phyloP scores from a whole-genome alignment of 495 filamentous ascomycete genomes.

The Aspergillus baeticus region DNA sequence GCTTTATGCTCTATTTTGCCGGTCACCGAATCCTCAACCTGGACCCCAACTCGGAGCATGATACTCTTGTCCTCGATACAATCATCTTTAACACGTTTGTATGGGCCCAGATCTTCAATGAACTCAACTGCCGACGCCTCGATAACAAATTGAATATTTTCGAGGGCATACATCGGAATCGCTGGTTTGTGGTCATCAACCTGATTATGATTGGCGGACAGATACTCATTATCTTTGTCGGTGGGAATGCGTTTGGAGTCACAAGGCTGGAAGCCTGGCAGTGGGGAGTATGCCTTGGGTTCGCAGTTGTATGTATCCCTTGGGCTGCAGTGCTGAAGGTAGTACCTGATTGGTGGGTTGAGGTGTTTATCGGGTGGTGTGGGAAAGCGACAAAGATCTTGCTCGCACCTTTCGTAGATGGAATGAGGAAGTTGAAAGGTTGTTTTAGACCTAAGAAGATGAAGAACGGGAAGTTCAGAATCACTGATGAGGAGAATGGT shows the following conservation, averaged over 20 bases:
- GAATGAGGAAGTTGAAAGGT: background rate
- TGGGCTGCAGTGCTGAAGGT: conserved; percentile 26
- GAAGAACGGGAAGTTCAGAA: background rate
- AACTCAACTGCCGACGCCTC: conserved; percentile 87
- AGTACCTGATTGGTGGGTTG: conserved; percentile 52
- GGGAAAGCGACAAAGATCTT: conserved; percentile 12
- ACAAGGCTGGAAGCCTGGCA: conserved; percentile 62
- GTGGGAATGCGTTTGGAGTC: conserved; percentile 71
- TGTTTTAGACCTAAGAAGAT: background rate
- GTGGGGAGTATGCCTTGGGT: conserved; percentile 64
- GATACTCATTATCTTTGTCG: conserved; percentile 77
- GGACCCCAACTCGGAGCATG: conserved; percentile 22
- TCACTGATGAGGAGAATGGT: background rate
- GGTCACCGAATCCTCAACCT: conserved; percentile 53
- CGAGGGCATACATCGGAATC: conserved; percentile 73
- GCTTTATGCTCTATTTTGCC: conserved; percentile 76
- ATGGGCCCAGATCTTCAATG: conserved; percentile 97
- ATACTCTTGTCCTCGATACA: conserved; percentile 45
- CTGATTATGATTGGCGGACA: conserved; percentile 75
- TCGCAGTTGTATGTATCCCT: conserved; percentile 40
- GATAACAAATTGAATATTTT: conserved; percentile 91
- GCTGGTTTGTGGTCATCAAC: conserved; percentile 80
- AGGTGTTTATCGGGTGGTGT: conserved; percentile 48
- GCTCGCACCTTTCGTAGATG: background rate
- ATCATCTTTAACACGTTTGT: conserved; percentile 94